Evolutionary conservation across 495 filamentous ascomycete species (phyloP), one percentile per base, ranked within the genome.

Genomic region (Trichoderma parareesei): DNA sequence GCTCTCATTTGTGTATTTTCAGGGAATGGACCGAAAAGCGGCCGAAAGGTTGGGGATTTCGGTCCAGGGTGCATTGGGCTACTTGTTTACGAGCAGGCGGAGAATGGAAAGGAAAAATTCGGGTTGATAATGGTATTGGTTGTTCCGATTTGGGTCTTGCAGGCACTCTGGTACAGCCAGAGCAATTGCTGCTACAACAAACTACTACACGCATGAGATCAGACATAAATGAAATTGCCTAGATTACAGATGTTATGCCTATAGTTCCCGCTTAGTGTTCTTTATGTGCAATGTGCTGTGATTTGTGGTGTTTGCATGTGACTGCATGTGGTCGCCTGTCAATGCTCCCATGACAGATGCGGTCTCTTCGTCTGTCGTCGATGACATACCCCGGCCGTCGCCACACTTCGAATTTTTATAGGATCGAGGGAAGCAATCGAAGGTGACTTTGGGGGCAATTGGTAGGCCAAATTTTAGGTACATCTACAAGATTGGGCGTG

Each of bases 171-270:
- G 53, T 57, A 57, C 53, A 1, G 27, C 27, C 27, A 27, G 27
- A 27, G 27, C 2, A 27, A 27, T 2, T 55, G 27, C 48, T 46
- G n/a, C 43, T 46, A n/a, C 13, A 16, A 46, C 43, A n/a, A n/a
- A n/a, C 2, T 49, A 18, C 16, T 49, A 49, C 46, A 48, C 14
- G 18, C 7, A 33, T 37, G 53, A 57, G 33, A 57, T 57, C 53
- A 57, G 53, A 57, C 53, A 57, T 57, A 57, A 57, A 57, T 57
- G 53, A 35, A 57, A 57, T 57, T 57, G 53, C 53, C 53, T 57
- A 57, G 53, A 57, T 57, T 57, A 49, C 16, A 57, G 53, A 57
- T 14, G 18, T 57, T 38, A 57, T 57, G 20, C 53, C 37, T 41
- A 27, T 1, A 41, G 11, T 13, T 9, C 33, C 4, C 7, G 11